Conservation (phyloP, 176 grass and related monocot genomes). For the Cymbopogon citratus region DNA sequence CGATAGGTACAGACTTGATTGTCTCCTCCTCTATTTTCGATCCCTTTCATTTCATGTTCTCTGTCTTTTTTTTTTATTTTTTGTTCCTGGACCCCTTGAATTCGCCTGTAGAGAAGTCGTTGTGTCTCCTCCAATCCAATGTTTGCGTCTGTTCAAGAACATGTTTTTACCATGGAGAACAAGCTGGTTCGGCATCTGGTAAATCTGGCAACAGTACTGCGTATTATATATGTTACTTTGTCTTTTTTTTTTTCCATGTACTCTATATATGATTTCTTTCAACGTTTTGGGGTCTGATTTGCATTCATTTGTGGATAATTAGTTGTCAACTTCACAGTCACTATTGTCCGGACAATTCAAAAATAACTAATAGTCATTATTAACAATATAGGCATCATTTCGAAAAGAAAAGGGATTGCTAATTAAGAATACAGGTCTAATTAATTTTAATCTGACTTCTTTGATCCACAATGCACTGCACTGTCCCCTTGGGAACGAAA, state of each 20-base stretch:
- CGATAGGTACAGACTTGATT: conserved; percentile 5
- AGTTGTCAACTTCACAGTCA: background rate
- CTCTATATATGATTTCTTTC: background rate
- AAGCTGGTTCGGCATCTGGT: background rate
- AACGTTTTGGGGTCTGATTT: background rate
- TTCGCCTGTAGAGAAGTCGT: conserved; percentile 30
- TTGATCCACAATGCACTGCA: background rate
- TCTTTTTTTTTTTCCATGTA: background rate
- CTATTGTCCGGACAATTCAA: background rate
- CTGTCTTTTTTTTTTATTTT: background rate
- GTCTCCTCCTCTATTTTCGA: conserved; percentile 8
- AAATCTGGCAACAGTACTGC: conserved; percentile 1
- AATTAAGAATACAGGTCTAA: background rate
- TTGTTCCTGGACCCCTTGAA: conserved; percentile 4
- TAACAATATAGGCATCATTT: background rate
- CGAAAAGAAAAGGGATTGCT: background rate
- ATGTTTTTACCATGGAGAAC: conserved; percentile 26
- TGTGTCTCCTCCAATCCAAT: background rate
- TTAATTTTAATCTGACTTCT: background rate
- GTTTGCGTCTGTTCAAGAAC: conserved; percentile 20
- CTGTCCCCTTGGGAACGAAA: background rate
- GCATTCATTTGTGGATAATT: background rate
- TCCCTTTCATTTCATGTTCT: background rate
- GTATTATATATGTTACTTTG: background rate
- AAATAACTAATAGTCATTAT: background rate